Percentiles rank a stretch among this genome's conserved stretches.
Evolutionary conservation across 768 basidiomycete genomes (phyloP).

Genomic region (Xanthoconium purpureum): DNA sequence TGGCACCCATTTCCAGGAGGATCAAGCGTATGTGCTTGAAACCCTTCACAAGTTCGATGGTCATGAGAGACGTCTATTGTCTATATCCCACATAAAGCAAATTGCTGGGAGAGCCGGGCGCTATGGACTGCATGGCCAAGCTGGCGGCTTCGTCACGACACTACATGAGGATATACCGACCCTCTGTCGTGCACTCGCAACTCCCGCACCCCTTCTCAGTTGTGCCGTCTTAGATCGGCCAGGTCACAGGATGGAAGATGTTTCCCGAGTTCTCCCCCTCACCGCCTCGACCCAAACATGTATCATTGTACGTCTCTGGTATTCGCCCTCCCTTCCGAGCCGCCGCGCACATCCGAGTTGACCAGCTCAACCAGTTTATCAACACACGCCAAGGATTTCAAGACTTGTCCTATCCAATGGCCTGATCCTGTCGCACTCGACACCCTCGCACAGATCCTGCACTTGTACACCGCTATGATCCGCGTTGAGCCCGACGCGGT

Average conservation of each 20-base stretch:
- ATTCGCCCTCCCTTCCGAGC: slow-evolving; percentile 45
- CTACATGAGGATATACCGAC: slow-evolving; percentile 62
- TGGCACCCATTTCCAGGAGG: slow-evolving; percentile 51
- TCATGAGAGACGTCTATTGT: slow-evolving; percentile 41
- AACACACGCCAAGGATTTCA: slow-evolving; percentile 41
- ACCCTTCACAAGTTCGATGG: slow-evolving; percentile 67
- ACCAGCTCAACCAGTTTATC: slow-evolving; percentile 40
- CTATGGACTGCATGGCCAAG: slow-evolving; percentile 60
- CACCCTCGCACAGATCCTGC: slow-evolving; percentile 16
- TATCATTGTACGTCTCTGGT: slow-evolving; percentile 45
- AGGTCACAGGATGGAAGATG: slow-evolving; percentile 19
- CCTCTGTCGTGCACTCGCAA: slow-evolving; percentile 53
- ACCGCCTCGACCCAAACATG: slow-evolving; percentile 40
- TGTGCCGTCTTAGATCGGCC: slow-evolving; percentile 47
- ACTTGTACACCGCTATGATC: slow-evolving; percentile 35
- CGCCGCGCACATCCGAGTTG: slow-evolving; percentile 21
- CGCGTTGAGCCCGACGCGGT: slow-evolving; percentile 22
- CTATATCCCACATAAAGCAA: slow-evolving; percentile 82
- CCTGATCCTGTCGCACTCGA: slow-evolving; percentile 23
- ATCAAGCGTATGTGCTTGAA: slow-evolving; percentile 86
- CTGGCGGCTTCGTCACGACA: slow-evolving; percentile 73
- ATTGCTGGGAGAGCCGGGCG: slow-evolving; percentile 94
- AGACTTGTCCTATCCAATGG: slow-evolving; percentile 31
- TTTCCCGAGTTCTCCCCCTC: slow-evolving; percentile 44
- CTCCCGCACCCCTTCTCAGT: slow-evolving; percentile 47